Conservation (phyloP, 345 rosid species). For the Corchorus capsularis region DNA sequence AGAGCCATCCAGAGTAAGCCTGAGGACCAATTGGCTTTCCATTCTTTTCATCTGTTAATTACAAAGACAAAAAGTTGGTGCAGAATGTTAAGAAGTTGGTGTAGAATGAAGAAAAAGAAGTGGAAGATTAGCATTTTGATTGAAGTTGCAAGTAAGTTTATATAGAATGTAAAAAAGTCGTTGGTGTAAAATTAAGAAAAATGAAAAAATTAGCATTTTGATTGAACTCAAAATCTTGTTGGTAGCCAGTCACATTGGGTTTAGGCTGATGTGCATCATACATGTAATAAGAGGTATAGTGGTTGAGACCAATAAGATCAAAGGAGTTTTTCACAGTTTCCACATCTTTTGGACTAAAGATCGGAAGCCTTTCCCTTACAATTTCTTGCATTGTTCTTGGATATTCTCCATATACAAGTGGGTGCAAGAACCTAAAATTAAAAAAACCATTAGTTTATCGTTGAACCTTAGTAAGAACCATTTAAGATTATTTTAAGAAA, state of each 20-base stretch:
- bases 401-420: slow-evolving; percentile 81
- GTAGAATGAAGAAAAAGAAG: no score
- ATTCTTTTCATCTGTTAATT: not conserved
- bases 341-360: slow-evolving; percentile 63
- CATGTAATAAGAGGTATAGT: slow-evolving; percentile 76
- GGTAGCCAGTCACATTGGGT: slow-evolving; percentile 62
- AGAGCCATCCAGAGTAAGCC: slow-evolving; percentile 18
- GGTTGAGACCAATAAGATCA: slow-evolving; percentile 84
- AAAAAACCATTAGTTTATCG: not conserved
- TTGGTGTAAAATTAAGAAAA: no score
- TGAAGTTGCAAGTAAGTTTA: slow-evolving; percentile 50
- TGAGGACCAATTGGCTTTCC: not conserved
- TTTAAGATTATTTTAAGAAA: no score
- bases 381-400: slow-evolving; percentile 79
- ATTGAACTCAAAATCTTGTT: slow-evolving; percentile 61
- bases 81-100: no score
- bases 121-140: no score
- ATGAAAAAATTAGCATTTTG: no score
- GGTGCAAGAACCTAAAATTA: slow-evolving; percentile 71
- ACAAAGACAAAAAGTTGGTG: not conserved
- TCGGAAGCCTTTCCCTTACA: slow-evolving; percentile 68
- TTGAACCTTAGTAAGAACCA: no score
- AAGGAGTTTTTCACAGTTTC: slow-evolving; percentile 80
- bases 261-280: slow-evolving; percentile 48
- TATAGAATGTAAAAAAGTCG: no score